A percentile compares a stretch with the other conserved stretches of the same genome.
These are phyloP conservation scores for Leishmania turanica DNA, from an alignment of 208 protist species.

Conservation along the genomic window DNA sequence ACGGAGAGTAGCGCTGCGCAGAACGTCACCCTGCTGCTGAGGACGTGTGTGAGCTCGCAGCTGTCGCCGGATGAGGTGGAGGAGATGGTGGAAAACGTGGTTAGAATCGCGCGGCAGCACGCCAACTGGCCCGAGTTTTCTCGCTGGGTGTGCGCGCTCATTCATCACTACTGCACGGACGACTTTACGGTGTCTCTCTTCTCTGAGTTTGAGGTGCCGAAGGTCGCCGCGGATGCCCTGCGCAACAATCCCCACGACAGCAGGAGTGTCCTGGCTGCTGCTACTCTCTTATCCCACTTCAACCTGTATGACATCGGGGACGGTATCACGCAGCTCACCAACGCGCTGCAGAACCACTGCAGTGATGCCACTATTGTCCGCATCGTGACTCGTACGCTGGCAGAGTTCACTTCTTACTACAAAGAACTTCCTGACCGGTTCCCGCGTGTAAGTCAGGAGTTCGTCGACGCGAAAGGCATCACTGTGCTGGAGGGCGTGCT, in stretches of 20 bases:
- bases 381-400: slow-evolving; percentile 62
- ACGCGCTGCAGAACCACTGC: slow-evolving; percentile 55
- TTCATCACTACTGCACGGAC: slow-evolving; percentile 92
- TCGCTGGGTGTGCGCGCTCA: slow-evolving; percentile 79
- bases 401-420: slow-evolving; percentile 89
- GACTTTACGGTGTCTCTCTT: slow-evolving; percentile 88
- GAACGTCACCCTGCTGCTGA: slow-evolving; percentile 68
- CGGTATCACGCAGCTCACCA: slow-evolving; percentile 78
- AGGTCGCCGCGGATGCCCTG: slow-evolving; percentile 69
- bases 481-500: slow-evolving; percentile 68
- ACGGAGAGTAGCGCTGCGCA: slow-evolving; percentile 77
- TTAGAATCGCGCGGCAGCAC: slow-evolving; percentile 57
- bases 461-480: slow-evolving; percentile 74
- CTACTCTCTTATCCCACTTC: slow-evolving; percentile 81
- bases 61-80: slow-evolving; percentile 80
- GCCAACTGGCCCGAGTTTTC: slow-evolving; percentile 74
- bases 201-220: slow-evolving; percentile 79
- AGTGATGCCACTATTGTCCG: slow-evolving; percentile 53
- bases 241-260: slow-evolving; percentile 54
- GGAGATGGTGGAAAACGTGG: slow-evolving; percentile 72
- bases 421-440: slow-evolving; percentile 81
- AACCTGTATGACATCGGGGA: slow-evolving; percentile 87
- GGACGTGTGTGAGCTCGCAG: slow-evolving; percentile 61
- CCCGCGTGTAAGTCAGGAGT: slow-evolving; percentile 59
- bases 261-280: slow-evolving; percentile 58